Conservation (phyloP, 148 eudicot genomes). For the Cornus kousa region DNA sequence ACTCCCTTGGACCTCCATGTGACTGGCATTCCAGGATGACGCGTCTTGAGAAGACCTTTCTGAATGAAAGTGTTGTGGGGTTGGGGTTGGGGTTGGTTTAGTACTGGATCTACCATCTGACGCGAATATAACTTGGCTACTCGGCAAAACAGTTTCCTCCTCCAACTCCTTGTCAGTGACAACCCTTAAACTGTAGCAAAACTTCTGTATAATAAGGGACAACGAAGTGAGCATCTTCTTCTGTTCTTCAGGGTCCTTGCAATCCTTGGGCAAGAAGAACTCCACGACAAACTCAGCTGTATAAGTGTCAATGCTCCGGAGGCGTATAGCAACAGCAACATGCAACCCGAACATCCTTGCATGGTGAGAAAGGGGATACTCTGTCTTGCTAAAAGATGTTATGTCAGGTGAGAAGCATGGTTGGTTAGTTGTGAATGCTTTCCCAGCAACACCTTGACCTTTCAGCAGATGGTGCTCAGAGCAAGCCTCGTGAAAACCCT, state of each 20-base stretch:
- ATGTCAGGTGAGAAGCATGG: conserved; percentile 72
- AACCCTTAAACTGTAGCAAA: conserved; percentile 65
- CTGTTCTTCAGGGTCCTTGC: conserved; percentile 57
- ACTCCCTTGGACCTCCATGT: conserved; percentile 16
- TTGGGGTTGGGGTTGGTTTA: conserved; percentile 6
- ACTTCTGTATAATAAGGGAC: conserved; percentile 57
- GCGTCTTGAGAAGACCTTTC: conserved; percentile 33
- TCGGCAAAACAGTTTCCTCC: conserved; percentile 36
- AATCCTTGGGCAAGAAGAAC: conserved; percentile 70
- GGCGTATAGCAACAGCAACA: conserved; percentile 86
- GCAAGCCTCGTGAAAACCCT: conserved; percentile 76
- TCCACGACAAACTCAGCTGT: conserved; percentile 73
- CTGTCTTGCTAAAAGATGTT: conserved; percentile 56
- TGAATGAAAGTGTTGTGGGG: conserved; percentile 19
- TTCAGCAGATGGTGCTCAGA: conserved; percentile 80
- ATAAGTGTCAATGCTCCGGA: conserved; percentile 62
- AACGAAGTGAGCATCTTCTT: conserved; percentile 59
- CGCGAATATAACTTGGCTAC: conserved; percentile 10
- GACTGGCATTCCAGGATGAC: conserved; percentile 10
- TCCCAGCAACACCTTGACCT: conserved; percentile 82
- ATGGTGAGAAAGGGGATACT: conserved; percentile 88
- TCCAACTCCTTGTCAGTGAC: conserved; percentile 64
- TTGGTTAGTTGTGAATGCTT: conserved; percentile 68
- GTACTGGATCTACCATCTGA: conserved; percentile 13
- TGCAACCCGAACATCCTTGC: conserved; percentile 75